Percentiles rank a stretch among this genome's conserved stretches.
phyloP scores from a whole-genome alignment of 306 rosid species.

The Vigna trinervia region DNA sequence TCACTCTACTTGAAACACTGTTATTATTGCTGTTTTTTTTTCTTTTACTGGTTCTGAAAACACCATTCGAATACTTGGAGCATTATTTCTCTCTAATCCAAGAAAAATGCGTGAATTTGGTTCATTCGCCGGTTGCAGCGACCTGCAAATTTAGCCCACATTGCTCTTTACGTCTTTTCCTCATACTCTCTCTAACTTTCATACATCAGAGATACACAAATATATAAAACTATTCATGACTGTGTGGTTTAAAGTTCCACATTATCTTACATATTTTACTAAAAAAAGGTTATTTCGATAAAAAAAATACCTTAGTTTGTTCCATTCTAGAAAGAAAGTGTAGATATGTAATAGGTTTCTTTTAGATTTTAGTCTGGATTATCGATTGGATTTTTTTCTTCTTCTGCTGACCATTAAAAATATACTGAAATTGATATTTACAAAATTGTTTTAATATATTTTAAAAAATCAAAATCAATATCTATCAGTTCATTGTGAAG shows the following conservation, averaged over 20 bases:
- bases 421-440: too few species aligned
- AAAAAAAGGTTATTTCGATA: neutral
- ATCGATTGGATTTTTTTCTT: too few species aligned
- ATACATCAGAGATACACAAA: neutral
- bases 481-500: too few species aligned
- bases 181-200: slow-evolving; percentile 5
- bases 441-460: too few species aligned
- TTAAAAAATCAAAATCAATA: too few species aligned
- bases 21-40: neutral
- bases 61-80: neutral
- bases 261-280: neutral
- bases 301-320: neutral
- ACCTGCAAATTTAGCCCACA: neutral
- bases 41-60: neutral
- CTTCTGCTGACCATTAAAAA: too few species aligned
- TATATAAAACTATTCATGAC: neutral
- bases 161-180: slow-evolving; percentile 1
- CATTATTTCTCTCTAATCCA: neutral
- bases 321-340: neutral
- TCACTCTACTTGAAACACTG: neutral
- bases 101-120: neutral
- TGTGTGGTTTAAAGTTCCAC: slow-evolving; percentile 4
- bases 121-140: neutral
- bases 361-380: too few species aligned
- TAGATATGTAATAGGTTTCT: too few species aligned